These are phyloP conservation scores for Colletotrichum godetiae DNA, from an alignment of 2,329 filamentous ascomycete genomes.

Conservation along the genomic window DNA sequence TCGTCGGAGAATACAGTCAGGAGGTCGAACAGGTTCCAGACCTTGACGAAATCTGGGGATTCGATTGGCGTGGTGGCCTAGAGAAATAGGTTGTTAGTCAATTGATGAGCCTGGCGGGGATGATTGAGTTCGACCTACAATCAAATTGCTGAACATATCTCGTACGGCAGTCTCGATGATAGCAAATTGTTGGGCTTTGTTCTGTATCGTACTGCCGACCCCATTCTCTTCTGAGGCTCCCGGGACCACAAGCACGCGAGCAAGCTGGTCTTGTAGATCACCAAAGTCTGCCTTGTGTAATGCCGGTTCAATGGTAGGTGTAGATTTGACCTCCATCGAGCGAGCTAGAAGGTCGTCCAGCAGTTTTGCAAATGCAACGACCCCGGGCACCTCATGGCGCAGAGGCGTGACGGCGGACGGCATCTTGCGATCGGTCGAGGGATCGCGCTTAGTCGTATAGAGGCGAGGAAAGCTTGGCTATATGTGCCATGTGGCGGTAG, in stretches of 20 bases:
- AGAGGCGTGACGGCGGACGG: slow-evolving; percentile 55
- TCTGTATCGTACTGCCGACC: slow-evolving; percentile 50
- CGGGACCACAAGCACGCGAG: slow-evolving; percentile 44
- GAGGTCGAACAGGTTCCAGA: slow-evolving; percentile 96
- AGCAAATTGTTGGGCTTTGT: slow-evolving; percentile 67
- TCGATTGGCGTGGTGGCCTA: slow-evolving; percentile 82
- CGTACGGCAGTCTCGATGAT: slow-evolving; percentile 87
- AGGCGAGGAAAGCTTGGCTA: background rate
- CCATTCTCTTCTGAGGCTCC: slow-evolving; percentile 28
- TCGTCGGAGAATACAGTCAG: slow-evolving; percentile 89
- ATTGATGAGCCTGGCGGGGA: background rate
- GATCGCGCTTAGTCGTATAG: background rate
- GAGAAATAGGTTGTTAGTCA: slow-evolving; percentile 12
- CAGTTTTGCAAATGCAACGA: slow-evolving; percentile 63
- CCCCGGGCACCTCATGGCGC: slow-evolving; percentile 62
- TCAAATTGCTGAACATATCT: slow-evolving; percentile 80
- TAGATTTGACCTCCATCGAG: slow-evolving; percentile 69
- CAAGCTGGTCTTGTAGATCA: slow-evolving; percentile 58
- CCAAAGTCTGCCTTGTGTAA: slow-evolving; percentile 77
- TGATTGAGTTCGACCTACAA: slow-evolving; percentile 66
- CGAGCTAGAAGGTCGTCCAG: slow-evolving; percentile 68
- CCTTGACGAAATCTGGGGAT: slow-evolving; percentile 79
- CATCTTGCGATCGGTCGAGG: slow-evolving; percentile 53
- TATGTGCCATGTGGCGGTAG: slow-evolving; percentile 1
- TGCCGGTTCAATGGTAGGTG: slow-evolving; percentile 75